Evolutionary conservation across 129 eudicot genomes (phyloP).

Genomic region (Ambrosia artemisiifolia): DNA sequence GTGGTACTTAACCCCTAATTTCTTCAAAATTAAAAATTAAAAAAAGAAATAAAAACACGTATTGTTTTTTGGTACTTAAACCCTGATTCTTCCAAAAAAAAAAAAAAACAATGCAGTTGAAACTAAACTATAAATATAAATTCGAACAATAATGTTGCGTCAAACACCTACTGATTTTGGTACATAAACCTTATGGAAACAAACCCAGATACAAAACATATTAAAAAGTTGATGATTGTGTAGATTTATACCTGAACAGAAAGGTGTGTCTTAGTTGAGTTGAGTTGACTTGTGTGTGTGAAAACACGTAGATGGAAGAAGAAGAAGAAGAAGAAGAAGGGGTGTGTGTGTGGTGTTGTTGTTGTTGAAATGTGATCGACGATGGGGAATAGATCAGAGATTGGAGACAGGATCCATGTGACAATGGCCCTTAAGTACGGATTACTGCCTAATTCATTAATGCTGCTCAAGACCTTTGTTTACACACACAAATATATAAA

Average conservation of each 20-base stretch:
- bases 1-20: too few relatives aligned
- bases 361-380: background rate
- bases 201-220: background rate
- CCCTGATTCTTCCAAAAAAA: too few relatives aligned
- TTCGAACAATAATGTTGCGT: too few relatives aligned
- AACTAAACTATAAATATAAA: too few relatives aligned
- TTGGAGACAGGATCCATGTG: slow-evolving; percentile 35
- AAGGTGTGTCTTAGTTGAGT: background rate
- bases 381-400: slow-evolving; percentile 1
- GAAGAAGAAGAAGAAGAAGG: too few relatives aligned
- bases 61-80: too few relatives aligned
- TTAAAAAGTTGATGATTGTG: background rate
- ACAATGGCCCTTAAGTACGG: slow-evolving; percentile 29
- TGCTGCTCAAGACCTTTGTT: background rate
- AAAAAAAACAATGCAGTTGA: too few relatives aligned
- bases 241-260: background rate
- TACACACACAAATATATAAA: background rate
- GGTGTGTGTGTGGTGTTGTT: too few relatives aligned
- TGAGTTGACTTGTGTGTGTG: background rate
- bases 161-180: too few relatives aligned
- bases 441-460: slow-evolving; percentile 11
- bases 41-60: too few relatives aligned
- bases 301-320: too few relatives aligned
- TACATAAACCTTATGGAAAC: background rate
- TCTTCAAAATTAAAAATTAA: too few relatives aligned